Evolutionary conservation across 2,329 filamentous ascomycete species (phyloP), one percentile per base, ranked within the genome.

Genomic region (Trichoderma citrinoviride): DNA sequence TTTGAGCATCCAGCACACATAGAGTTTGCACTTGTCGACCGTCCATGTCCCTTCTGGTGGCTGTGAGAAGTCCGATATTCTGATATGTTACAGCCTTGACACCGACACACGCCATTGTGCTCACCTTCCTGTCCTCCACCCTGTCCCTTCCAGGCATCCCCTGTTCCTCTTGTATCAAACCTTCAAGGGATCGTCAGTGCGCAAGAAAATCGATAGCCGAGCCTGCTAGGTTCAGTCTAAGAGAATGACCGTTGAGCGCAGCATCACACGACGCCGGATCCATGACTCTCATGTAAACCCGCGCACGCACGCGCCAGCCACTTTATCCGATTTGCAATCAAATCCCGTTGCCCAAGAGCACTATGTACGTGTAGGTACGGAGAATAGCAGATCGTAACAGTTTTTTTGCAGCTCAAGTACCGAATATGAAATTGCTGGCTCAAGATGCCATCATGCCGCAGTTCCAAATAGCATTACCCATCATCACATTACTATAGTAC

Each of bases 11-110:
- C 49, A 50, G 55, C 19, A 6, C 47, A 46, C 56, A 37, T 49
- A 49, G 55, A 52, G 49, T 52, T 57, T 57, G 43, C 27, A 57
- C 54, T 58, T 37, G 43, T 58, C 17, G 25, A 29, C 49, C 8
- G 21, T 29, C 19, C 17, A 54, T 53, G 14, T 10, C 33, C 12
- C n/a, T 21, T 17, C 27, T 37, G 27, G 49, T 37, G 19, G 17
- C 49, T 29, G 49, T 33, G n/a, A 33, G 19, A 43, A 10, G 43
- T 25, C 15, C 5, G 21, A 19, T 10, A 19, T 27, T 50, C 29
- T 50, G 56, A 60, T 27, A 41, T 60, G 14, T 60, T 60, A 60
- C 3, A 52, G 15, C 19, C 47, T 17, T 5, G 17, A 7, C 15
- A 29, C 27, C 23, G 47, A 5, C 25, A 17, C 29, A 19, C 25